Conservation (phyloP, 83 land plant genomes). For the Thuja plicata region DNA sequence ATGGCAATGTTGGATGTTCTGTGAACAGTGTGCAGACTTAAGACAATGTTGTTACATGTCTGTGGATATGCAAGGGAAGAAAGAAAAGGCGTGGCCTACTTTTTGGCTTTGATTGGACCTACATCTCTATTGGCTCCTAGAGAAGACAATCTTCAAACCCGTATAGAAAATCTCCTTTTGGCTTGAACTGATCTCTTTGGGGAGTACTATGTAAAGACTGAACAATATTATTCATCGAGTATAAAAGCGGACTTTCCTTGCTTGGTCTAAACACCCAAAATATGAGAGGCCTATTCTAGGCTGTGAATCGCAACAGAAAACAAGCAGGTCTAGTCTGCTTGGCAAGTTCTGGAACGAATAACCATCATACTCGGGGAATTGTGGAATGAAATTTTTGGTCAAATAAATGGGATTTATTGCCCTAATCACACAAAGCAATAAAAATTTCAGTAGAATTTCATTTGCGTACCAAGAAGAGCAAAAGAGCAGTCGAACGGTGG, state of each 20-base stretch:
- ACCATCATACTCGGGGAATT: not conserved
- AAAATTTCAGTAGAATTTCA: too few relatives aligned
- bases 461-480: too few relatives aligned
- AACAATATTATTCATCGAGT: constrained; percentile 52
- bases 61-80: too few relatives aligned
- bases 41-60: too few relatives aligned
- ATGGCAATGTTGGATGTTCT: too few relatives aligned
- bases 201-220: constrained; percentile 32
- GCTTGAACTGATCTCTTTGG: constrained; percentile 63
- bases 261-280: not conserved
- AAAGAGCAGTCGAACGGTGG: too few relatives aligned
- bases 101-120: constrained; percentile 74
- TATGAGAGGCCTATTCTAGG: not conserved
- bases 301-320: not conserved
- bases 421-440: too few relatives aligned
- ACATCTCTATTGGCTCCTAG: constrained; percentile 70
- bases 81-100: constrained; percentile 41
- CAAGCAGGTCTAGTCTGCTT: not conserved
- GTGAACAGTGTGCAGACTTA: too few relatives aligned
- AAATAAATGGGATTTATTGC: not conserved
- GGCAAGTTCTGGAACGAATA: not conserved
- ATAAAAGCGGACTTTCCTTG: not conserved
- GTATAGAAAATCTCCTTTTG: constrained; percentile 67
- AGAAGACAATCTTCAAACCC: constrained; percentile 79
- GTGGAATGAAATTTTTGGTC: not conserved